Conservation (phyloP, 2,329 filamentous ascomycete genomes). For the Trichoderma aggressivum region DNA sequence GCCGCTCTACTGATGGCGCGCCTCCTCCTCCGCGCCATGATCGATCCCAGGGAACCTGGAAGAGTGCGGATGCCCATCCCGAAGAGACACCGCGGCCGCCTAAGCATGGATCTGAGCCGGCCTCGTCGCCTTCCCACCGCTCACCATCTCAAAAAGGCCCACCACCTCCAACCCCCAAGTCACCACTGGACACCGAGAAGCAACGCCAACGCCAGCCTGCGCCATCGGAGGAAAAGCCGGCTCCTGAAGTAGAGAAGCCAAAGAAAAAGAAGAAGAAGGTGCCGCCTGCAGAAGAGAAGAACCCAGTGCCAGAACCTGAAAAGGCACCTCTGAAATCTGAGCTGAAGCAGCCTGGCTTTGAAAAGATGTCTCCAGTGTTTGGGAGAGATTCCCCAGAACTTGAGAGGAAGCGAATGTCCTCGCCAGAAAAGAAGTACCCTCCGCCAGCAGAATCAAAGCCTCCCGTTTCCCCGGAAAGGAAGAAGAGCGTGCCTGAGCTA, state of each 20-base stretch:
- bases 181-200: slow-evolving; percentile 18
- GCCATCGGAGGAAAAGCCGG: slow-evolving; percentile 19
- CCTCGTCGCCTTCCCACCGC: slow-evolving; percentile 11
- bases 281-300: background rate
- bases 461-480: background rate
- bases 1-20: background rate
- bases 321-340: slow-evolving; percentile 1
- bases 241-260: slow-evolving; percentile 25
- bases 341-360: background rate
- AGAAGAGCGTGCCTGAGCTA: background rate
- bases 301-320: background rate
- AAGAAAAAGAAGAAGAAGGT: slow-evolving; percentile 13
- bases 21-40: slow-evolving; percentile 18
- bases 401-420: background rate
- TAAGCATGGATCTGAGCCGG: background rate
- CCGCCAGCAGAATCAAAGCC: background rate
- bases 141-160: slow-evolving; percentile 17
- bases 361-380: background rate
- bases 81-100: slow-evolving; percentile 3
- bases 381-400: background rate
- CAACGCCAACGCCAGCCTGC: slow-evolving; percentile 25
- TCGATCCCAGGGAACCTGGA: slow-evolving; percentile 12
- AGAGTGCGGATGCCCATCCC: background rate
- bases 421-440: background rate
- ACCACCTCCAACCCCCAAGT: background rate